Base-by-base conservation (phyloP, 75 land plant species). In the Larix kaempferi region DNA sequence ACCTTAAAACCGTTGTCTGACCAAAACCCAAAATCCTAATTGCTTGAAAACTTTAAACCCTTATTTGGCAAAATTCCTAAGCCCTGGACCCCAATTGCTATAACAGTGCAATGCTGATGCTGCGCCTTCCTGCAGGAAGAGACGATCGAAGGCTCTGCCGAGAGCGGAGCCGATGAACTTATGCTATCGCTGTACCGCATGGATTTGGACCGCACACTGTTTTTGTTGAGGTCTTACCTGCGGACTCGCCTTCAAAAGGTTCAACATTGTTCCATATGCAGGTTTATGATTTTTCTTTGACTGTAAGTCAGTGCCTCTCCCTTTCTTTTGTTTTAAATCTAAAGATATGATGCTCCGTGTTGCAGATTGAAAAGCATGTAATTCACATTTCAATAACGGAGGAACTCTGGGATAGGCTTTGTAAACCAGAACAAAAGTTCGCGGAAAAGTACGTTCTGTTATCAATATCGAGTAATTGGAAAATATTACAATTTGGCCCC, bases 211-310 rank as follows among this genome's bases (percentile, higher is more conserved):
- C 89, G 99, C 41, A 86, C 92, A 15, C 78, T 82, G 72, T 98
- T 88, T 71, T 83, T 98, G 56, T 78, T 95, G 75, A 79, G 96
- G 78, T 92, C 99, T 1, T 98, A 98, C 82, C 88, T 98, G 16
- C 87, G 96, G 13, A 76, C 79, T 58, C 96, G 99, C 19, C 84
- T 98, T 22, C 89, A 79, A n/a, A 98, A 98, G 89, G 98, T 93
- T 74, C 54, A 3, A 13, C 35, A 56, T 27, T 69, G 21, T 61
- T 3, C 21, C 39, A 12, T 16, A 64, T 67, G 6, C 23, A 26
- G 15, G n/a, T 78, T 82, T 41, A 5, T 17, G 29, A 6, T 37
- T 71, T 37, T 71, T 71, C 15, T 29, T 3, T 60, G 1, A 17
- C 1, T 27, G 37, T 11, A 71, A 71, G 19, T 27, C 17, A 22